Evolutionary conservation across 257 asterid species (phyloP).

Genomic region (Ilex aquifolium): DNA sequence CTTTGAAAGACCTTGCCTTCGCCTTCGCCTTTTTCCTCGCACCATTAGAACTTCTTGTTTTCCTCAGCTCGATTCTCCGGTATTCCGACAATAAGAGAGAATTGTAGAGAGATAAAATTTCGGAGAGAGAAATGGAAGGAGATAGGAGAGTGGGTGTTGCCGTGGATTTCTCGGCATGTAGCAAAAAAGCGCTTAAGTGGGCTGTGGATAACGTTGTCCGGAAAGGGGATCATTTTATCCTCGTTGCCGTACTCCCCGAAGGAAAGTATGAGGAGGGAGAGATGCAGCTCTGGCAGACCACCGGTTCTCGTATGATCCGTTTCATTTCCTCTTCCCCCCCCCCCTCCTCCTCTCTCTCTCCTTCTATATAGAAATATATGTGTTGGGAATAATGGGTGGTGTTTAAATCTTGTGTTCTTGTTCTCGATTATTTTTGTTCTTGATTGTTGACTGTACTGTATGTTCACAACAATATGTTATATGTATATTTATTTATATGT

Average conservation of each 20-base stretch:
- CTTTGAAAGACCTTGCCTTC: neutral
- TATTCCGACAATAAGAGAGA: too few relatives aligned
- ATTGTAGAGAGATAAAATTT: conserved; percentile 6
- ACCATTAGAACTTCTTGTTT: neutral
- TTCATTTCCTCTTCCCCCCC: neutral
- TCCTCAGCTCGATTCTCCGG: neutral
- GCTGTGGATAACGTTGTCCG: conserved; percentile 56
- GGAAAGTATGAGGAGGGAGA: conserved; percentile 72
- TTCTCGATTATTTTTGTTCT: too few relatives aligned
- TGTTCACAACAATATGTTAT: neutral
- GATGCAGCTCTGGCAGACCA: conserved; percentile 90
- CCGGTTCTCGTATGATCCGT: conserved; percentile 79
- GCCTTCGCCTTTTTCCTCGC: neutral
- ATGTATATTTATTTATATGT: neutral
- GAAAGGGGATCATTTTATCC: conserved; percentile 70
- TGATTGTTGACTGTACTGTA: too few relatives aligned
- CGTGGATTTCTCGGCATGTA: conserved; percentile 80
- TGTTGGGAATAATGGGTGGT: too few relatives aligned
- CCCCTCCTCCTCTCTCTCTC: too few relatives aligned
- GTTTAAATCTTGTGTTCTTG: too few relatives aligned
- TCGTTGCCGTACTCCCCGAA: conserved; percentile 55
- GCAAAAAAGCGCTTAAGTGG: conserved; percentile 73
- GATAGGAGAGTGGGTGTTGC: conserved; percentile 74
- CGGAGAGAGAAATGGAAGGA: conserved; percentile 34
- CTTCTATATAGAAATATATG: too few relatives aligned